phyloP scores from a whole-genome alignment of 805 yeast genomes.

The Kuraishia floccosa region DNA sequence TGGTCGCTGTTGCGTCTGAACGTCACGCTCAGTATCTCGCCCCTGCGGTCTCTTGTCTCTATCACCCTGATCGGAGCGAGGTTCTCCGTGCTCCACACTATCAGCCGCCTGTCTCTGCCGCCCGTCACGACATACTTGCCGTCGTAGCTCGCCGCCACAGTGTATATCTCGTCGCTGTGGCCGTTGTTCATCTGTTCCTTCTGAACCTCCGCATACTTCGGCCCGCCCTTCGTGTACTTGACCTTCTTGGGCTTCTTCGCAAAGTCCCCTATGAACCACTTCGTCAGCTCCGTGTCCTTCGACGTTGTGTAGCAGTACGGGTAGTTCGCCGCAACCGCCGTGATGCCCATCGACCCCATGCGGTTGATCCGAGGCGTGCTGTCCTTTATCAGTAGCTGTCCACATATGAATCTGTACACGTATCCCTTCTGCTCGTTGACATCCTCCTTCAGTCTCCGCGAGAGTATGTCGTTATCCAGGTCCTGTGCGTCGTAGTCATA shows the following conservation, averaged over 20 bases:
- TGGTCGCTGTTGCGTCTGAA: slow-evolving; percentile 80
- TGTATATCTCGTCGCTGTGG: slow-evolving; percentile 64
- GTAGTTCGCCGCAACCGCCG: slow-evolving; percentile 40
- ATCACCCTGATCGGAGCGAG: slow-evolving; percentile 67
- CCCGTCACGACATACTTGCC: slow-evolving; percentile 89
- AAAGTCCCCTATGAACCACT: slow-evolving; percentile 58
- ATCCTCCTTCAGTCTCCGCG: slow-evolving; percentile 72
- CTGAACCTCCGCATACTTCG: slow-evolving; percentile 26
- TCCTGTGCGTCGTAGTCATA: slow-evolving; percentile 70
- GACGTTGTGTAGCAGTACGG: slow-evolving; percentile 71
- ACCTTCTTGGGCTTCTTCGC: slow-evolving; percentile 52
- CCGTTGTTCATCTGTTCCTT: slow-evolving; percentile 50
- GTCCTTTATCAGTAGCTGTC: slow-evolving; percentile 27
- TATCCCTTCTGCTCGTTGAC: slow-evolving; percentile 86
- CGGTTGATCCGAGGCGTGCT: slow-evolving; percentile 37
- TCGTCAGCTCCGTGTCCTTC: slow-evolving; percentile 69
- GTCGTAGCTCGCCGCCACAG: slow-evolving; percentile 79
- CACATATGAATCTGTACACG: slow-evolving; percentile 59
- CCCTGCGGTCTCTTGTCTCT: slow-evolving; percentile 61
- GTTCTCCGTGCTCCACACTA: slow-evolving; percentile 79
- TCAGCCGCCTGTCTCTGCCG: slow-evolving; percentile 69
- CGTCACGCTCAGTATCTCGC: slow-evolving; percentile 58
- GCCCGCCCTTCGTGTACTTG: slow-evolving; percentile 57
- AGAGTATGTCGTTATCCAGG: slow-evolving; percentile 75
- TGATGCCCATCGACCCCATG: slow-evolving; percentile 49